Evolutionary conservation across 768 basidiomycete genomes (phyloP).

Genomic region (Pleurotus tuber-regium): DNA sequence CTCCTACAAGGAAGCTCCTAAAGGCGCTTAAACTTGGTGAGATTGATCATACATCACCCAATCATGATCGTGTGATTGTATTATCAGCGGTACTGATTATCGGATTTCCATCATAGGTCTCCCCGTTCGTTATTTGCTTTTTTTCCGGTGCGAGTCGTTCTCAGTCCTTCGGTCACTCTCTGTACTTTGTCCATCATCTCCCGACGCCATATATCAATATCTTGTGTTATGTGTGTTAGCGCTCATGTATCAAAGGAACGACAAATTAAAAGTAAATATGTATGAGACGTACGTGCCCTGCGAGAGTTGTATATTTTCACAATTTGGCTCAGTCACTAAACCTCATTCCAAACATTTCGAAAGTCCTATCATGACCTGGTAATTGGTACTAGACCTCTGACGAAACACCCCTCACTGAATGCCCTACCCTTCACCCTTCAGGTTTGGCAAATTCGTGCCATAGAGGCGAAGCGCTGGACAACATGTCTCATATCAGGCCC

Average conservation of each 20-base stretch:
- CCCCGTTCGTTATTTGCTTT: not conserved
- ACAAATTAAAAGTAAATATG: constrained; percentile 8
- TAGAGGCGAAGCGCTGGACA: too few species aligned
- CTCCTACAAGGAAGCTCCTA: constrained; percentile 87
- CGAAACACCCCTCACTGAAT: too few species aligned
- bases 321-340: too few species aligned
- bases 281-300: not conserved
- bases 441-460: too few species aligned
- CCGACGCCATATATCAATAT: constrained; percentile 5
- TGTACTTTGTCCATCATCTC: constrained; percentile 1
- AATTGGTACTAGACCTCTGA: too few species aligned
- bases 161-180: not conserved
- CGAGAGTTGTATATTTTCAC: too few species aligned
- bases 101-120: not conserved
- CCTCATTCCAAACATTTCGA: too few species aligned
- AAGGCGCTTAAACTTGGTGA: constrained; percentile 32
- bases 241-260: constrained; percentile 7
- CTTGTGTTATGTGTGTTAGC: constrained; percentile 8
- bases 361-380: too few species aligned
- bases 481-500: too few species aligned
- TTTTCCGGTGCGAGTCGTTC: not conserved
- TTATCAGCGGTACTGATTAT: not conserved
- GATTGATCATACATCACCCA: not conserved
- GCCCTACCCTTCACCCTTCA: too few species aligned
- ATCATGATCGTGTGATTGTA: not conserved